Percentiles rank a stretch among this genome's conserved stretches.
Evolutionary conservation across 495 filamentous ascomycete species (phyloP).

Genomic region (Neurospora sp.): DNA sequence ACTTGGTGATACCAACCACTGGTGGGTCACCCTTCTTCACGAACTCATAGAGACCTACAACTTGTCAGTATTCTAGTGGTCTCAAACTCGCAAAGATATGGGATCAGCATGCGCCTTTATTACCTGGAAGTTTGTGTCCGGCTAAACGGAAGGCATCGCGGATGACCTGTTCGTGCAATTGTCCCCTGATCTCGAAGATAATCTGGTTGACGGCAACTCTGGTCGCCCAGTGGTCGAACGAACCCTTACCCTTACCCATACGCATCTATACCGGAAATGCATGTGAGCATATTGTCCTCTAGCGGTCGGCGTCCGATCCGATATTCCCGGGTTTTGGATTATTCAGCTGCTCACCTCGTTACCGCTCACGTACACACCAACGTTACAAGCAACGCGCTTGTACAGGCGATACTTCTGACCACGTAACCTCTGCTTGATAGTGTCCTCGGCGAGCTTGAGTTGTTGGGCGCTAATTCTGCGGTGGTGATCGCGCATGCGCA

Average conservation of each 20-base stretch:
- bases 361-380: slow-evolving; percentile 89
- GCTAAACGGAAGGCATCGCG: slow-evolving; percentile 91
- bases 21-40: slow-evolving; percentile 87
- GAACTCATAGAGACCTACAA: slow-evolving; percentile 79
- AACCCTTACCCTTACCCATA: slow-evolving; percentile 99
- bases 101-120: slow-evolving; percentile 12
- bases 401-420: slow-evolving; percentile 90
- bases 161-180: slow-evolving; percentile 88
- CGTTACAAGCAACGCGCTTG: slow-evolving; percentile 79
- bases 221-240: slow-evolving; percentile 91
- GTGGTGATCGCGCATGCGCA: slow-evolving; percentile 90
- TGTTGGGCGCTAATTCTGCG: slow-evolving; percentile 80
- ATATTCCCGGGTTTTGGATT: not conserved
- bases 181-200: slow-evolving; percentile 83
- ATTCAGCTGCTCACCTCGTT: slow-evolving; percentile 56
- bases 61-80: slow-evolving; percentile 11
- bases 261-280: slow-evolving; percentile 41
- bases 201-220: slow-evolving; percentile 80
- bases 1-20: slow-evolving; percentile 86
- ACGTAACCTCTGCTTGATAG: slow-evolving; percentile 77
- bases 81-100: not conserved
- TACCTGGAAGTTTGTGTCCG: slow-evolving; percentile 91
- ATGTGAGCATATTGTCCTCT: slow-evolving; percentile 10
- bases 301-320: not conserved
- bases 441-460: slow-evolving; percentile 81